Base-by-base conservation (phyloP, 805 yeast species). In the Ogataea glucozyma region DNA sequence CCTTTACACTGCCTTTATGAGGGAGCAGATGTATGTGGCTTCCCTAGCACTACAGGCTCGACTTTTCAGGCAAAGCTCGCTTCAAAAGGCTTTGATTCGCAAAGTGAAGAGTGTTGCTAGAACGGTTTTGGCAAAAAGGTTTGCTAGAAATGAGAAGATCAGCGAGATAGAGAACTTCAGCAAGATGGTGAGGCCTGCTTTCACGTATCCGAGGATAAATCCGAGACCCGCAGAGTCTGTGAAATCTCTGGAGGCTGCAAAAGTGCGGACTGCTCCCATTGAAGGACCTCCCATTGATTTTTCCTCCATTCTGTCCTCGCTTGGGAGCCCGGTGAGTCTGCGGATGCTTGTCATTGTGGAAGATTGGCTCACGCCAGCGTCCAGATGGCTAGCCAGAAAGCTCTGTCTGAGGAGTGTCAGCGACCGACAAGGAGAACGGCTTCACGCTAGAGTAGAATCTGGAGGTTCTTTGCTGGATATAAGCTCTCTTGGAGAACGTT, bases 1-100 rank as follows among this genome's bases (percentile, higher is more conserved):
- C 30, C 57, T 86, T 1, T 83, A 67, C 48, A 55, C 61, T 13
- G 86, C 90, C 0, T 82, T 85, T 52, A 54, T 86, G 31, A 71
- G 75, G 32, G 90, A 85, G 49, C 67, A 75, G 27, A 56, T 77
- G 0, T 78, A 71, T 52, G 60, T 73, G 27, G 58, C 65, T 3
- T 61, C 68, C 0, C 53, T 73, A 31, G 73, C 73, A 21, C 57
- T 67, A 2, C 61, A 64, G 33, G 85, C 93, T 0, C 72, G 67
- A n/a, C 23, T 47, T 1, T 57, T 69, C 31, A 58, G 73, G 32
- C 51, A 63, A 0, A 53, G 41, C 7, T 53, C 52, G 2, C 38
- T 78, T 19, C 71, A 69, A 45, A 50, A 39, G 16, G 47, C 34
- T 2, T 43, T 57, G 1, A 52, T 81, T 3, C 47, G 44, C 19